A percentile compares a stretch with the other conserved stretches of the same genome.
These are phyloP conservation scores for Metschnikowia koreensis DNA, from an alignment of 805 yeast genomes.

Conservation along the genomic window DNA sequence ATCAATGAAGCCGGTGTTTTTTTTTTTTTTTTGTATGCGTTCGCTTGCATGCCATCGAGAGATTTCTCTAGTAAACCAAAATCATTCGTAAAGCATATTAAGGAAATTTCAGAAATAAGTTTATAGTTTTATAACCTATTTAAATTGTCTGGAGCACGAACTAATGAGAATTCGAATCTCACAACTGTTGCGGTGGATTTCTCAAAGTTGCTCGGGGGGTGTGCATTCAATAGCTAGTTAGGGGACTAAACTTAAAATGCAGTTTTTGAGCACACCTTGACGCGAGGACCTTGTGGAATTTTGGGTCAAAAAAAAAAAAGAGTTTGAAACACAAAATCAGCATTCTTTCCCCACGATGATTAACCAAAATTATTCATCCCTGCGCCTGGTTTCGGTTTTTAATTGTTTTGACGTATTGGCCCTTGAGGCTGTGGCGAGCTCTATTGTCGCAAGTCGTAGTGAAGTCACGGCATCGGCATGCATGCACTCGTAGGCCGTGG, in stretches of 20 bases:
- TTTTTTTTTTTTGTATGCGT: background rate
- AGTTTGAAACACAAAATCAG: no score
- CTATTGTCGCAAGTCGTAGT: background rate
- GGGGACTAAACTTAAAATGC: background rate
- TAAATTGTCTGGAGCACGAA: no score
- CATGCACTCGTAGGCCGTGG: conserved; percentile 1
- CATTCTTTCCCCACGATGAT: background rate
- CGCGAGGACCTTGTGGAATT: no score
- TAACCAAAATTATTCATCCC: background rate
- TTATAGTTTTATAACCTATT: no score
- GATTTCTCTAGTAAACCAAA: no score
- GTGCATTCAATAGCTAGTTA: background rate
- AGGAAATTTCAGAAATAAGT: background rate
- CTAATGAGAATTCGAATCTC: no score
- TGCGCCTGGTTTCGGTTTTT: conserved; percentile 1
- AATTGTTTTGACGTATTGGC: background rate
- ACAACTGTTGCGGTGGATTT: background rate
- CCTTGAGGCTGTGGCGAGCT: conserved; percentile 1
- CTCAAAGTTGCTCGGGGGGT: background rate
- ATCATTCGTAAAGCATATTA: no score
- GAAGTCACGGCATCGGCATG: conserved; percentile 1
- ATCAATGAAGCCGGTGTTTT: background rate
- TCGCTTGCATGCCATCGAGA: background rate
- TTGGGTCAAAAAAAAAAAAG: background rate
- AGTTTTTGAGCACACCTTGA: no score